Evolutionary conservation across 805 yeast species (phyloP), one percentile per base, ranked within the genome.

Genomic region (Priceomyces fermenticarens): DNA sequence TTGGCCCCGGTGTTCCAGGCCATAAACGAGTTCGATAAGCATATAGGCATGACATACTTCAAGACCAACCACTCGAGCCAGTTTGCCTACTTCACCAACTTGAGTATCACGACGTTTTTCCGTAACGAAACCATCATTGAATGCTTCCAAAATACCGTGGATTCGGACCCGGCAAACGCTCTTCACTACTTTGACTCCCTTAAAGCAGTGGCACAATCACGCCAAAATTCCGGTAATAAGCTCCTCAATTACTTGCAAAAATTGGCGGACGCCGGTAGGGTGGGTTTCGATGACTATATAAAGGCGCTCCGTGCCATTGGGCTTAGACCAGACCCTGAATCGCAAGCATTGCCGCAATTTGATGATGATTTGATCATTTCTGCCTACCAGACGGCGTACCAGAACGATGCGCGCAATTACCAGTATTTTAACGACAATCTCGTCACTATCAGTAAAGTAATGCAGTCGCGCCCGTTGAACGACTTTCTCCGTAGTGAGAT

Each of bases 61-160:
- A 47, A 52, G 27, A 54, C 40, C 10, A 52, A 52, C 29, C 50
- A 43, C 34, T 46, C 63, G 10, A 58, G 51, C 30, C 54, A 53
- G 26, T 44, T 50, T n/a, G 51, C 62, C 1, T 60, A 53, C 30
- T 59, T 56, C 36, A 56, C 63, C 10, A 54, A 53, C 27, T 50
- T 70, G 36, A 65, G 66, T 44, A 41, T 54, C 20, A 54, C 57
- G 35, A 42, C 60, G 1, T 63, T 52, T 41, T 69, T 60, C 50
- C 65, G 57, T 34, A 74, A 70, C 41, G 75, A 70, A 44, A 49
- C 67, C 38, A 58, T 68, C 14, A 65, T 68, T 20, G 59, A 59
- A 39, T 66, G 74, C 43, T 70, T 64, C 44, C 73, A 70, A 42
- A 55, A 55, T 40, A 62, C 72, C 1, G 55, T 62, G 6, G 46